These are phyloP conservation scores for Cutaneotrichosporon cavernicola DNA, from an alignment of 1,284 basidiomycete species.

Conservation along the genomic window DNA sequence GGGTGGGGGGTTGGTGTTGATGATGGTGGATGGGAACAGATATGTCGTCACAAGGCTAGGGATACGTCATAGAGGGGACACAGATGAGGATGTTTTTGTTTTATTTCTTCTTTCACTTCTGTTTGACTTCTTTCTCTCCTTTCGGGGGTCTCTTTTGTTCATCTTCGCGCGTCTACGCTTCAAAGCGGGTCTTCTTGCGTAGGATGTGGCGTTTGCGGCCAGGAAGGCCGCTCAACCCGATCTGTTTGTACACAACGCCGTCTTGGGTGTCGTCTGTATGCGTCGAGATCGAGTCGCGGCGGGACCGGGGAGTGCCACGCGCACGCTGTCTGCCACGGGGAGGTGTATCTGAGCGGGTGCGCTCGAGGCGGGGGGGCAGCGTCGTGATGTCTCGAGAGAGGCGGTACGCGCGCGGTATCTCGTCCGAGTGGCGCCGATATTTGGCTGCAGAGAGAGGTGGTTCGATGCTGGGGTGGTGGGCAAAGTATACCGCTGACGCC, in stretches of 20 bases:
- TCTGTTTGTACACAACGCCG: slow-evolving; percentile 18
- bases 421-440: slow-evolving; percentile 2
- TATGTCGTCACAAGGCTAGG: slow-evolving; percentile 8
- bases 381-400: not conserved
- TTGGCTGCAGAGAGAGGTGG: not conserved
- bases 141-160: not conserved
- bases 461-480: not conserved
- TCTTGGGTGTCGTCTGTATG: slow-evolving; percentile 5
- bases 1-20: not conserved
- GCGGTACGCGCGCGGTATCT: not conserved
- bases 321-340: slow-evolving; percentile 2
- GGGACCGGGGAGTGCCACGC: not conserved
- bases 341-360: slow-evolving; percentile 5
- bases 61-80: slow-evolving; percentile 1
- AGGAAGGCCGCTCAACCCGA: slow-evolving; percentile 12
- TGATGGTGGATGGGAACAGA: not conserved
- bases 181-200: slow-evolving; percentile 10
- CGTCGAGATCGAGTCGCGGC: slow-evolving; percentile 1
- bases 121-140: slow-evolving; percentile 3
- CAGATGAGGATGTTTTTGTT: slow-evolving; percentile 2
- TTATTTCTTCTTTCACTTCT: slow-evolving; percentile 3
- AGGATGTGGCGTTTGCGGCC: slow-evolving; percentile 4
- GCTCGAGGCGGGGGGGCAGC: not conserved
- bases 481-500: not conserved
- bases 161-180: not conserved